Evolutionary conservation across 2,329 filamentous ascomycete species (phyloP).

Genomic region (Emericellopsis cladophorae): DNA sequence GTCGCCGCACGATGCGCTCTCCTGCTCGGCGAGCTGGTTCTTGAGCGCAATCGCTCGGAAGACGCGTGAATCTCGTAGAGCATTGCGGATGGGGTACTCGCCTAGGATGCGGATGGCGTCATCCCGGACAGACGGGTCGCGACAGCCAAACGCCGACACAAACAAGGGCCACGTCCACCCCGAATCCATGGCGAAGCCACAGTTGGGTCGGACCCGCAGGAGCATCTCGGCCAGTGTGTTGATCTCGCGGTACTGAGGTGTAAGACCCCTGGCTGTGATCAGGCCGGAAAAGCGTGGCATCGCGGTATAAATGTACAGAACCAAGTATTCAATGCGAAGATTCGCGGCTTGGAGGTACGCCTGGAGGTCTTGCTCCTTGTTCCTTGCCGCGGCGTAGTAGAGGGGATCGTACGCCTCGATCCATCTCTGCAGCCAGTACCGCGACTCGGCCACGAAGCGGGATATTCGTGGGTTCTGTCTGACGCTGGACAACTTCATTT

Average conservation of each 20-base stretch:
- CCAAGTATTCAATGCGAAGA: conserved; percentile 27
- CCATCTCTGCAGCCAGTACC: conserved; percentile 27
- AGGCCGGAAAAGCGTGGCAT: conserved; percentile 23
- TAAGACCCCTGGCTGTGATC: conserved; percentile 21
- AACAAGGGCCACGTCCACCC: conserved; percentile 32
- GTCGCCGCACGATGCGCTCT: conserved; percentile 16
- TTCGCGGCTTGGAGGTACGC: conserved; percentile 23
- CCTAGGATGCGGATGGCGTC: conserved; percentile 26
- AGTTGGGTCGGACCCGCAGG: conserved; percentile 19
- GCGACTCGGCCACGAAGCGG: conserved; percentile 20
- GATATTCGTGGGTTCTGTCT: conserved; percentile 14
- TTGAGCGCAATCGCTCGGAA: conserved; percentile 24
- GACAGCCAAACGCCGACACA: conserved; percentile 25
- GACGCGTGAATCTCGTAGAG: conserved; percentile 26
- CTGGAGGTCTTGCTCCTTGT: conserved; percentile 9
- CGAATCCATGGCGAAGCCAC: conserved; percentile 31
- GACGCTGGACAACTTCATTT: conserved; percentile 16
- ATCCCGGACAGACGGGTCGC: conserved; percentile 21
- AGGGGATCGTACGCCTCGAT: conserved; percentile 22
- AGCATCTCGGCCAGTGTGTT: conserved; percentile 22
- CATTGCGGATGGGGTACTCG: conserved; percentile 27
- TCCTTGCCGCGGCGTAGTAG: conserved; percentile 12
- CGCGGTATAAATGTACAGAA: conserved; percentile 23
- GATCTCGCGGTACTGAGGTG: conserved; percentile 28
- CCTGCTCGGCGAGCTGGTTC: conserved; percentile 21